A percentile compares a stretch with the other conserved stretches of the same genome.
phyloP scores from a whole-genome alignment of 2,329 filamentous ascomycete species.

The Coniochaeta pulveracea region DNA sequence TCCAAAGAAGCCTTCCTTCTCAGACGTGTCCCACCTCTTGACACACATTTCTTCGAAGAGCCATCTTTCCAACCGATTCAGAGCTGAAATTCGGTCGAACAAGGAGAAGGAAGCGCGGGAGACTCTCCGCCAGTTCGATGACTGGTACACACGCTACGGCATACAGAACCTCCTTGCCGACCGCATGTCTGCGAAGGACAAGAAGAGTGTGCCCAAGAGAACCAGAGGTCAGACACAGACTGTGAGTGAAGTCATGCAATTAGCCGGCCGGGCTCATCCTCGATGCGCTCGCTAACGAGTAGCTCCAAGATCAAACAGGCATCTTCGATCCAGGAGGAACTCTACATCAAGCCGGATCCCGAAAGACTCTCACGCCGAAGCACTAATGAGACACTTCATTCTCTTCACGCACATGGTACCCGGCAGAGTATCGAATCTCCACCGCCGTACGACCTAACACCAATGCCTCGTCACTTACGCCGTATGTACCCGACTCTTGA shows the following conservation, averaged over 20 bases:
- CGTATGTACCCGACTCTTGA: constrained; percentile 8
- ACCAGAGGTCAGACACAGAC: constrained; percentile 9
- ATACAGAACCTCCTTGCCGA: constrained; percentile 67
- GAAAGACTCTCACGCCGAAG: constrained; percentile 2
- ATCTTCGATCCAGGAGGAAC: neutral
- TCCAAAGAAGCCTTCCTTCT: constrained; percentile 68
- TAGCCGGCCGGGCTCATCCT: neutral
- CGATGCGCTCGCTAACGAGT: neutral
- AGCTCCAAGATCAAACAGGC: neutral
- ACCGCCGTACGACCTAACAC: constrained; percentile 13
- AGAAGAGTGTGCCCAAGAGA: constrained; percentile 31
- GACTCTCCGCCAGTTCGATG: constrained; percentile 56
- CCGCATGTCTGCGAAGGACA: constrained; percentile 65
- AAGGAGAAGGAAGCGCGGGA: constrained; percentile 54
- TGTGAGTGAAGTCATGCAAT: constrained; percentile 7
- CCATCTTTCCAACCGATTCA: constrained; percentile 78
- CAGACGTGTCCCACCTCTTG: constrained; percentile 81
- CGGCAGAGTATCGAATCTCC: too few species aligned
- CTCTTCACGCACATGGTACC: constrained; percentile 2
- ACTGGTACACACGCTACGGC: constrained; percentile 64
- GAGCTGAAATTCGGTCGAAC: constrained; percentile 61
- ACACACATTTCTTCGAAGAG: constrained; percentile 89
- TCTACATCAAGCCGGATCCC: neutral
- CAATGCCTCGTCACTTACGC: constrained; percentile 10
- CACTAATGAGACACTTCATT: constrained; percentile 13